Evolutionary conservation across 257 asterid species (phyloP), one percentile per base, ranked within the genome.

Genomic region (Nicotiana otophora): DNA sequence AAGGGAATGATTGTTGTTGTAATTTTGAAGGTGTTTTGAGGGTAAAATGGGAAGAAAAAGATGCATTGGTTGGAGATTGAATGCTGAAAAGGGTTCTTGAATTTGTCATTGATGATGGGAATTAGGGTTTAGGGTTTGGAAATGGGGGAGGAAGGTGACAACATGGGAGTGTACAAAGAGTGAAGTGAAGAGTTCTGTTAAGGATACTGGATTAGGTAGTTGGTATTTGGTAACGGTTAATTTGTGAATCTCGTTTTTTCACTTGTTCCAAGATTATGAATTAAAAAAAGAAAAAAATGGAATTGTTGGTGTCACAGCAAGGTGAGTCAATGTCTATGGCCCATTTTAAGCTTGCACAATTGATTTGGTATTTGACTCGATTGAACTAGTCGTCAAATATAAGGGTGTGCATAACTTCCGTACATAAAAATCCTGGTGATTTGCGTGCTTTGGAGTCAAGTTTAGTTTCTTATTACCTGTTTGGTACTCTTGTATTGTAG

Each of bases 161-260:
- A 81, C 89, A 87, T 87, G 83, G 86, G 82, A 81, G 87, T 65
- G 77, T 68, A 62, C 66, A 33, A 81, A 82, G 67, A 68, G 80
- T 77, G 84, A 83, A 82, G 67, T 66, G 79, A 81, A 55, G 67
- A 34, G 28, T 83, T 84, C 80, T 57, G 26, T 58, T 81, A 20
- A 67, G 64, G 64, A 58, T 58, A 58, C 28, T 58, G 86, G 91
- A 26, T 85, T 85, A 81, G 88, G 81, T 79, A 16, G 83, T 77
- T 33, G 89, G 51, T 9, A 31, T 31, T 74, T 79, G 2, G 67
- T 62, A 48, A 81, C 86, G 46, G 88, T 85, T 77, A 78, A 83
- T 86, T 83, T 90, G 97, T 91, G 98, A 92, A 79, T 82, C 85
- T 84, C 91, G 83, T 89, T 93, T 78, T 82, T 85, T 74, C 90